These are phyloP conservation scores for Blastosporella zonata DNA, from an alignment of 1,284 basidiomycete genomes.

Conservation along the genomic window DNA sequence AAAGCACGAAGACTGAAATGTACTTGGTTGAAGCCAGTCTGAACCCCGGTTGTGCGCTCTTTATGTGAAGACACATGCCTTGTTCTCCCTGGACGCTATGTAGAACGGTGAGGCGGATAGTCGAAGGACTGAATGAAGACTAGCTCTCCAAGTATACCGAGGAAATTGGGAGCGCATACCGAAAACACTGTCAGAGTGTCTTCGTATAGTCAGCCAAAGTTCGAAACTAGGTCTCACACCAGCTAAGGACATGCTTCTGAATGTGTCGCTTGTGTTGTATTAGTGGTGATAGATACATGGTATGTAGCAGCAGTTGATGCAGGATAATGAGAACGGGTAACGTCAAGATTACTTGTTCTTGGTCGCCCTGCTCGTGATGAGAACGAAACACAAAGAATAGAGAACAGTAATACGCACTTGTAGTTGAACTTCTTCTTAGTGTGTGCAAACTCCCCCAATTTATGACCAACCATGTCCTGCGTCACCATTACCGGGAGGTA, in stretches of 20 bases:
- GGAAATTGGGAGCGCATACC: no score
- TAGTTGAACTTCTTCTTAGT: constrained; percentile 81
- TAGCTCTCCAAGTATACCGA: no score
- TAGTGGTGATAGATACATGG: neutral
- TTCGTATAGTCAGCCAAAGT: no score
- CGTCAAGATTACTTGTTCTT: constrained; percentile 21
- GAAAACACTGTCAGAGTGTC: no score
- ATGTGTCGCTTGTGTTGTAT: neutral
- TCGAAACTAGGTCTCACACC: no score
- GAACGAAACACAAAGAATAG: neutral
- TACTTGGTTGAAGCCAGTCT: no score
- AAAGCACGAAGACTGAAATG: no score
- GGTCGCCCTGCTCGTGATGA: constrained; percentile 15
- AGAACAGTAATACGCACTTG: constrained; percentile 50
- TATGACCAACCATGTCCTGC: constrained; percentile 98
- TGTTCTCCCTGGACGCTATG: no score
- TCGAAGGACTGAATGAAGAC: no score
- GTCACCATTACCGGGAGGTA: constrained; percentile 86
- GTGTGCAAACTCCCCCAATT: constrained; percentile 92
- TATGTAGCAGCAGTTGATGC: neutral
- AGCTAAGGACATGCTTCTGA: neutral
- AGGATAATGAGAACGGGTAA: neutral
- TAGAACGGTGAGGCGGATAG: no score
- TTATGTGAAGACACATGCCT: no score
- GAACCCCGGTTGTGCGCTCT: no score